These are phyloP conservation scores for Colletotrichum eleusines DNA, from an alignment of 2,329 filamentous ascomycete genomes.

Conservation along the genomic window DNA sequence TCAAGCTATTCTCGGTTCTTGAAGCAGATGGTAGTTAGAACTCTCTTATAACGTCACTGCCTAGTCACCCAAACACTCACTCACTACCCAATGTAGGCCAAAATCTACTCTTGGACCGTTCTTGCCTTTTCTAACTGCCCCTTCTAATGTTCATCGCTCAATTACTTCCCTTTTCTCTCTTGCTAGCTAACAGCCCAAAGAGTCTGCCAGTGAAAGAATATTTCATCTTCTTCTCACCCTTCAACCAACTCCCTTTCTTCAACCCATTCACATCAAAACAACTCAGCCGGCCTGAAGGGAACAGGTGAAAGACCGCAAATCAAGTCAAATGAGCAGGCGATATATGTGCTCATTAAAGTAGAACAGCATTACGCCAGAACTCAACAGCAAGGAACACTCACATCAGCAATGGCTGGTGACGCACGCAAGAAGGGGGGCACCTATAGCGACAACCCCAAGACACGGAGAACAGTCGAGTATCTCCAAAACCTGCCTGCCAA, in stretches of 20 bases:
- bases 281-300: background rate
- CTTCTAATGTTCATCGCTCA: background rate
- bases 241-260: background rate
- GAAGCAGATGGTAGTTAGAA: background rate
- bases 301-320: background rate
- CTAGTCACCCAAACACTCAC: too few relatives aligned
- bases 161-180: background rate
- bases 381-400: background rate
- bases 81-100: background rate
- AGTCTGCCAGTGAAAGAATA: background rate
- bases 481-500: background rate
- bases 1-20: background rate
- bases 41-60: too few relatives aligned
- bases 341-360: background rate
- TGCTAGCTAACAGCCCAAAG: too few relatives aligned
- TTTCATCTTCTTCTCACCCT: background rate
- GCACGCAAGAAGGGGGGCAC: constrained; percentile 22
- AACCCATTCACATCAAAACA: background rate
- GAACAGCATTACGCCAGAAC: background rate
- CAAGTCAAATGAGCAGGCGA: background rate
- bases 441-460: constrained; percentile 24
- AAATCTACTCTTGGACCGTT: background rate
- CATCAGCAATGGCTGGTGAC: constrained; percentile 1
- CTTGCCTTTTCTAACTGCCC: background rate
- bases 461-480: background rate